Evolutionary conservation across 2,329 filamentous ascomycete genomes (phyloP), one percentile per base, ranked within the genome.

Genomic region (Allantophomopsis lycopodina): DNA sequence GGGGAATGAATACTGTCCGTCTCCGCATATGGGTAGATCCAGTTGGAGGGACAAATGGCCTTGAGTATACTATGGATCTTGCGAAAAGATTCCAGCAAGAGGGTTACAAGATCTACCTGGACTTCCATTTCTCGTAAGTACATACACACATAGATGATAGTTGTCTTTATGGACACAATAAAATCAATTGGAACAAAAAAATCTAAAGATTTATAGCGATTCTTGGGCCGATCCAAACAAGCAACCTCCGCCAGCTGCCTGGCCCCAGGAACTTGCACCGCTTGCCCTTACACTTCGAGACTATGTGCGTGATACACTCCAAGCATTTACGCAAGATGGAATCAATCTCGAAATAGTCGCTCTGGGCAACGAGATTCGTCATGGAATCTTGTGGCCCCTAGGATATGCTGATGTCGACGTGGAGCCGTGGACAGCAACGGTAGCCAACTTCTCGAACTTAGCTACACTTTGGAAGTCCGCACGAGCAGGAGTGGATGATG

Each of bases 291-390:
- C 69, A 46, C 55, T 84, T 8, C 79, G 82, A 58, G 74, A 74
- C 55, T 83, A 85, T 57, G 83, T 80, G 0, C 59, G 69, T 10
- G 65, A 69, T 10, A 71, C 78, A 0, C 67, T 73, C 39, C 70
- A 84, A 50, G 59, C 66, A 7, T 83, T 84, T 50, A 62, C 71
- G 1, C 54, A 57, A 1, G 68, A 68, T 7, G 67, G 68, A 2
- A 65, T 83, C 21, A 55, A 63, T 2, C 70, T 81, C 0, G 62
- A 64, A 4, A 73, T 85, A 38, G 69, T 85, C 21, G 75, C 74
- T 10, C 75, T 85, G 44, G 80, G 80, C n/a, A 86, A 85, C 49
- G 81, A 85, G 53, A 83, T 85, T 56, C 69, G 72, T 1, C 61
- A 66, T 2, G 80, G 81, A 0, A 60, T 85, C 30, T 64, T 85